Evolutionary conservation across 352 stramenopile species (phyloP).

Genomic region (Phytophthora pisi): DNA sequence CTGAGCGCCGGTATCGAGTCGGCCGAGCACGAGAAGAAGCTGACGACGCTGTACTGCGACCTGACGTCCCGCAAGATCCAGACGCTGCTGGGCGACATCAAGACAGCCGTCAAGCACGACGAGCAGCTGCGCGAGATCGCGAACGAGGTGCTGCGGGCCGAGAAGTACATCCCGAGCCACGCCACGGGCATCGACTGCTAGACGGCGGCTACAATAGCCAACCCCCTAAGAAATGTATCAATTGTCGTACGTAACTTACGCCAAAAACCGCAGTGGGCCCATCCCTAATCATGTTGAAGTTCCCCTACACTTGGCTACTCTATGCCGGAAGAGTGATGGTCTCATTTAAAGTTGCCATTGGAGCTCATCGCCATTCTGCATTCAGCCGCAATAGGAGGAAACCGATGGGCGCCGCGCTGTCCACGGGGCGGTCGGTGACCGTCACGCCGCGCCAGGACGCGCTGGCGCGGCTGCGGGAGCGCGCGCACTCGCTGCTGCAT

Average conservation of each 20-base stretch:
- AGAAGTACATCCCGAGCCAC: constrained; percentile 84
- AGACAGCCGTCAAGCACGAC: constrained; percentile 66
- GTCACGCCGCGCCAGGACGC: constrained; percentile 28
- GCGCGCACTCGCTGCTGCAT: constrained; percentile 42
- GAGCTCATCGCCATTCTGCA: constrained; percentile 22
- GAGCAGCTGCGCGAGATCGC: constrained; percentile 77
- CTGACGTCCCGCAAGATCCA: constrained; percentile 73
- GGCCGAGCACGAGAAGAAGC: constrained; percentile 75
- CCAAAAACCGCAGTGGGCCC: constrained; percentile 15
- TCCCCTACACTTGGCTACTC: constrained; percentile 14
- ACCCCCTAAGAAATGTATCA: not conserved
- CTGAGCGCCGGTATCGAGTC: constrained; percentile 56
- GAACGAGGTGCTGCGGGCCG: constrained; percentile 72
- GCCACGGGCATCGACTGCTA: constrained; percentile 74
- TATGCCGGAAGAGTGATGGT: constrained; percentile 33
- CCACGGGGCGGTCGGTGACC: constrained; percentile 16
- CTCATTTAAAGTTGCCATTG: not conserved
- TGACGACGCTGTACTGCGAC: constrained; percentile 85
- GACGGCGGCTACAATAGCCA: not conserved
- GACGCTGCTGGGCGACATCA: constrained; percentile 63
- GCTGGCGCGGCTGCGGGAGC: constrained; percentile 26
- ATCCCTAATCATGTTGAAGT: constrained; percentile 7
- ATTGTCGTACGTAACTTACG: constrained; percentile 12
- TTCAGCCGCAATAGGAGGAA: constrained; percentile 5
- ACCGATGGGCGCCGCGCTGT: constrained; percentile 29